Evolutionary conservation across 345 rosid species (phyloP).

Genomic region (Kandelia obovata): DNA sequence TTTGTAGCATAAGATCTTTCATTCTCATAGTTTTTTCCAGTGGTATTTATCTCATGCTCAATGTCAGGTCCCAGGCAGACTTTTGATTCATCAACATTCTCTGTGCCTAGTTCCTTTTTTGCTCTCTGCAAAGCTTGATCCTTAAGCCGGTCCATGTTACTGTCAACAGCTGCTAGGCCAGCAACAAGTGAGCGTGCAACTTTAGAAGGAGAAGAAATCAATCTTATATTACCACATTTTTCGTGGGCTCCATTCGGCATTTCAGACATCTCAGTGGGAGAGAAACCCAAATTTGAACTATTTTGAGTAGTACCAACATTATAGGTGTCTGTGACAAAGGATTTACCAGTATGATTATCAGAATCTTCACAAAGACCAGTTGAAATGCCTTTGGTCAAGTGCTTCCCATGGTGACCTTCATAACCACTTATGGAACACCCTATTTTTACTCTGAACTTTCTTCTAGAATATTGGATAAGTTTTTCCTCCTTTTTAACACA

Average conservation of each 20-base stretch:
- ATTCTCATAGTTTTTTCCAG: slow-evolving; percentile 21
- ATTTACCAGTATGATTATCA: slow-evolving; percentile 10
- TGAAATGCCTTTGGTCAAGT: slow-evolving; percentile 25
- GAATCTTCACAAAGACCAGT: slow-evolving; percentile 19
- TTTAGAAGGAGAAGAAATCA: slow-evolving; percentile 28
- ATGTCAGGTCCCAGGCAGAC: slow-evolving; percentile 18
- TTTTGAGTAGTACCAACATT: slow-evolving; percentile 9
- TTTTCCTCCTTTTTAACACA: slow-evolving; percentile 41
- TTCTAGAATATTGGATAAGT: slow-evolving; percentile 75
- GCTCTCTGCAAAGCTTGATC: slow-evolving; percentile 15
- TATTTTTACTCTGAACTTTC: slow-evolving; percentile 52
- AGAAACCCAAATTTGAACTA: slow-evolving; percentile 12
- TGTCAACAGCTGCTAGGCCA: slow-evolving; percentile 21
- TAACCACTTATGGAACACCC: slow-evolving; percentile 32
- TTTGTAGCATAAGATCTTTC: slow-evolving; percentile 13
- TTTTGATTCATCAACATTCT: neutral
- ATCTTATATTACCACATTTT: slow-evolving; percentile 22
- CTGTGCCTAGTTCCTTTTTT: slow-evolving; percentile 4
- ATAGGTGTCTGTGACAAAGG: slow-evolving; percentile 13
- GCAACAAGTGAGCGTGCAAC: slow-evolving; percentile 22
- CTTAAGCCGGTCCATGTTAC: slow-evolving; percentile 20
- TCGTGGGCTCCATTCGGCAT: slow-evolving; percentile 37
- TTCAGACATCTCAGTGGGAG: slow-evolving; percentile 18
- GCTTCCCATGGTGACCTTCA: slow-evolving; percentile 14
- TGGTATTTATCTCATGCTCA: slow-evolving; percentile 20